Conservation (phyloP, 2,329 filamentous ascomycete species). For the Fusarium drepaniforme region DNA sequence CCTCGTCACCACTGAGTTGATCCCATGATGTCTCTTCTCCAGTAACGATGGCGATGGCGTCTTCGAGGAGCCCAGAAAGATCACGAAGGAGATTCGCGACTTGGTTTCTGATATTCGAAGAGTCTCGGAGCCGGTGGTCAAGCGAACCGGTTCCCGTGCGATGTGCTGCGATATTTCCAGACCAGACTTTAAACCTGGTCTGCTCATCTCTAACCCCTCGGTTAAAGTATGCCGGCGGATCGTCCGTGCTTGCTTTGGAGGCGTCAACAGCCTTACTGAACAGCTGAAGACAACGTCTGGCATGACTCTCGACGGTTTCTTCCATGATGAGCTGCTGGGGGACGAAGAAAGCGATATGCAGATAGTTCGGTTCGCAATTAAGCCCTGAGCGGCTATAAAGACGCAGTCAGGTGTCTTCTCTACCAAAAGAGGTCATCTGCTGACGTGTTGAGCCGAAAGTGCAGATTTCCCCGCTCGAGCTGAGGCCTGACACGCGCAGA, state of each 20-base stretch:
- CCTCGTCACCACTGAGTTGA: neutral
- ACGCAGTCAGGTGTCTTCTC: neutral
- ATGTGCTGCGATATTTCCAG: conserved; percentile 11
- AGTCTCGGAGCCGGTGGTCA: conserved; percentile 17
- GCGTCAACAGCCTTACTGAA: neutral
- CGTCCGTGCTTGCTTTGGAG: neutral
- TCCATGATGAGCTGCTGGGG: neutral
- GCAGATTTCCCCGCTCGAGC: neutral
- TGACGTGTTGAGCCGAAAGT: neutral
- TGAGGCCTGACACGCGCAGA: neutral
- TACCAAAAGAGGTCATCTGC: neutral
- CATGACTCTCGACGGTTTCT: neutral
- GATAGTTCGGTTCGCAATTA: neutral
- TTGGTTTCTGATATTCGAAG: conserved; percentile 4
- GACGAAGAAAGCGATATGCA: neutral
- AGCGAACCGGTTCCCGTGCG: conserved; percentile 3
- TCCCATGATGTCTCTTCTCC: neutral
- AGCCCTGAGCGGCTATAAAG: neutral
- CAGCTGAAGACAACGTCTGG: neutral
- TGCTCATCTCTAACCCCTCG: neutral
- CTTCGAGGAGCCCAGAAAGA: neutral
- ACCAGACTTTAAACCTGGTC: conserved; percentile 28
- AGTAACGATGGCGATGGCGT: neutral
- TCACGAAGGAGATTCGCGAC: neutral
- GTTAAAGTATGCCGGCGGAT: neutral